Conservation (phyloP, 495 filamentous ascomycete genomes). For the Aspergillus conjunctus region DNA sequence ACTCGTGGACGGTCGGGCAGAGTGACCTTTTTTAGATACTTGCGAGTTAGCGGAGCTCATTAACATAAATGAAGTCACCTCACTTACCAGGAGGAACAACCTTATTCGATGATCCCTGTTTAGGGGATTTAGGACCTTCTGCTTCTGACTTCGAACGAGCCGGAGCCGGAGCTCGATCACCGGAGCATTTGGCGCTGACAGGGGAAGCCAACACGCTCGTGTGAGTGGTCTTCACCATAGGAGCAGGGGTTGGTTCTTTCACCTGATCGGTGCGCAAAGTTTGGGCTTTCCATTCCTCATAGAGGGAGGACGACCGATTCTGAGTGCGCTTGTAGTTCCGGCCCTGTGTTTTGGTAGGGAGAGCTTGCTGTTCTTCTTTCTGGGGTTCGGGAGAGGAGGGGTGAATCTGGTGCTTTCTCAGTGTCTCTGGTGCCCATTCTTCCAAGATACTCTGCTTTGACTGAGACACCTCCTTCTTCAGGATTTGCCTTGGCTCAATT, state of each 20-base stretch:
- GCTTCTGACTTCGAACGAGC: neutral
- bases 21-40: neutral
- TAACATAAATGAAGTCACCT: neutral
- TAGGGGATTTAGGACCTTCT: neutral
- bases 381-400: neutral
- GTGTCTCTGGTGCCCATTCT: slow-evolving; percentile 24
- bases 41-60: neutral
- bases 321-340: slow-evolving; percentile 10
- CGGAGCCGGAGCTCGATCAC: no score
- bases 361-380: neutral
- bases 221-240: no score
- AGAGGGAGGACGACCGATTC: slow-evolving; percentile 18
- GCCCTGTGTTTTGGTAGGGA: neutral
- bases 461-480: slow-evolving; percentile 17
- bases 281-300: slow-evolving; percentile 28
- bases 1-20: neutral
- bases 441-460: slow-evolving; percentile 14
- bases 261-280: slow-evolving; percentile 3
- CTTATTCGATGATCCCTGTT: neutral
- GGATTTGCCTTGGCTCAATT: slow-evolving; percentile 15
- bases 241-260: neutral
- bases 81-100: neutral
- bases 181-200: no score
- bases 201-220: no score
- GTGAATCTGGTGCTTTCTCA: slow-evolving; percentile 9